phyloP scores from a whole-genome alignment of 345 rosid species.

The Ceriops decandra region DNA sequence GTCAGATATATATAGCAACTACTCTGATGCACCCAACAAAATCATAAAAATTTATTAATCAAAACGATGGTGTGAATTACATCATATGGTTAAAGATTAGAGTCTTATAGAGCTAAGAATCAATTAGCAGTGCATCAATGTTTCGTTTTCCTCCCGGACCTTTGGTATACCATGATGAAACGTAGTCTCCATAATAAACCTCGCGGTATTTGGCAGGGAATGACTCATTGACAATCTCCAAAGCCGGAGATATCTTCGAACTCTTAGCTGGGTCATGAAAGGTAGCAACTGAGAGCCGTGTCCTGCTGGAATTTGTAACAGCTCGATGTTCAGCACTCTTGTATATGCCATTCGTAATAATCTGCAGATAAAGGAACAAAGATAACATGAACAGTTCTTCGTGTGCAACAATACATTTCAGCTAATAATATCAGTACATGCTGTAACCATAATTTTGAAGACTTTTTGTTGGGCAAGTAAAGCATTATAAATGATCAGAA shows the following conservation, averaged over 20 bases:
- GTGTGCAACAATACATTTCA: no score
- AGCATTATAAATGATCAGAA: no score
- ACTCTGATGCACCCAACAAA: no score
- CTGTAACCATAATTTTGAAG: no score
- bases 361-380: constrained; percentile 37
- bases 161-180: constrained; percentile 75
- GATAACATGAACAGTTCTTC: neutral
- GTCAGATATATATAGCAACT: no score
- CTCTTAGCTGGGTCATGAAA: constrained; percentile 88
- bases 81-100: no score
- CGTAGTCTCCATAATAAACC: constrained; percentile 58
- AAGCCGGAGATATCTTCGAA: constrained; percentile 50
- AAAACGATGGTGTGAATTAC: no score
- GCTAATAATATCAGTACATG: no score
- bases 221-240: constrained; percentile 37
- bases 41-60: no score
- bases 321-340: constrained; percentile 70
- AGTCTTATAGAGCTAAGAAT: neutral
- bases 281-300: constrained; percentile 71
- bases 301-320: constrained; percentile 51
- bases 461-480: no score
- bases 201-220: constrained; percentile 43
- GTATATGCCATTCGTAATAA: constrained; percentile 74
- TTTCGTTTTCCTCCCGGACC: constrained; percentile 81
- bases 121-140: constrained; percentile 52